Evolutionary conservation across 345 rosid species (phyloP), one percentile per base, ranked within the genome.

Genomic region (Citrus reticulata): DNA sequence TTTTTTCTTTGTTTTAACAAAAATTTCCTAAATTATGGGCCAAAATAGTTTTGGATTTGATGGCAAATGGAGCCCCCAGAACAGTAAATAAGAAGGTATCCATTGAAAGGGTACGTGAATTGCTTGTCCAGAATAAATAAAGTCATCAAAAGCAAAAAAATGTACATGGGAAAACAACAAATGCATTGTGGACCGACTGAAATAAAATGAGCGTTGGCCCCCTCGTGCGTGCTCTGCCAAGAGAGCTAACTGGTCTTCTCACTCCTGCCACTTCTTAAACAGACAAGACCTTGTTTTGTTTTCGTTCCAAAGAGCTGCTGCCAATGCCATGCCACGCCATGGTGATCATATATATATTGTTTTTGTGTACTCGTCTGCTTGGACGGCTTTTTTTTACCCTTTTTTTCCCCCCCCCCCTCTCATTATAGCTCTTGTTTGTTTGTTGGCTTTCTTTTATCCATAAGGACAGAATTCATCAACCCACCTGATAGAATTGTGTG

Each of bases 181-280:
- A 22, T 46, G 20, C 20, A 17, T 54, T 17, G 32, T 20, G 54
- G 54, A 64, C 60, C 39, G 39, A 55, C 46, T 32, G 75, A 71
- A 49, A 51, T 37, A 62, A 55, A 72, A 37, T 27, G 24, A 58
- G 17, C 27, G 78, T 30, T 49, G 51, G 29, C 30, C 70, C 73
- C 57, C 79, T 68, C 79, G 79, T 77, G 79, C 79, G 57, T 19
- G 27, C 54, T 35, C 79, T 77, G 78, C 72, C 54, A 51, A 75
- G 30, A 54, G 32, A n/a, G 78, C 51, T 11, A 17, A 54, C n/a
- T 13, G 4, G 51, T n/a, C 13, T 30, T 30, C 62, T 65, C 25
- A 22, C 34, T 30, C 7, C 49, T 65, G 79, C 73, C 58, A 57
- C 73, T 77, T 55, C 13, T 66, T 37, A 68, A 65, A 68, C 79